Conservation (phyloP, 257 asterid genomes). For the Nicotiana knightiana region DNA sequence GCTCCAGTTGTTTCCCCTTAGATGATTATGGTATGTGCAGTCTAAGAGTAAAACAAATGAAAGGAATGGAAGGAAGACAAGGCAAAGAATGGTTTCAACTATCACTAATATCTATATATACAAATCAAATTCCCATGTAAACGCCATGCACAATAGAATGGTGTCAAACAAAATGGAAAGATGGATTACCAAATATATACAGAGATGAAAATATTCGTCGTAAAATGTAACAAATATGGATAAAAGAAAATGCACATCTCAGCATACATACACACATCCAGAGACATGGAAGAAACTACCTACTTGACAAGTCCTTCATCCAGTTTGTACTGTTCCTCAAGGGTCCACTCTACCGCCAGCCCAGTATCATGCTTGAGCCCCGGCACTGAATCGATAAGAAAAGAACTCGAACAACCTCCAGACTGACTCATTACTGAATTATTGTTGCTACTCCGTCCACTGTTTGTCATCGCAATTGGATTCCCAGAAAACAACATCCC, state of each 20-base stretch:
- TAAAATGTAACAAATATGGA: not conserved
- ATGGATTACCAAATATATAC: not conserved
- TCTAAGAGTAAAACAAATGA: too few species aligned
- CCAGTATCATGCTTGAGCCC: constrained; percentile 82
- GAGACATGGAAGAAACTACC: constrained; percentile 46
- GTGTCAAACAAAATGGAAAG: not conserved
- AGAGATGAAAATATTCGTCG: not conserved
- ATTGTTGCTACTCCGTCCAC: constrained; percentile 2
- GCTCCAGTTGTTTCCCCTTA: too few species aligned
- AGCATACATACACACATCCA: not conserved
- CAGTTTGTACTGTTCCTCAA: constrained; percentile 66
- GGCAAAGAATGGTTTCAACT: not conserved
- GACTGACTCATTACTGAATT: constrained; percentile 30
- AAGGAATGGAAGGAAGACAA: too few species aligned
- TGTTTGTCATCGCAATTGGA: constrained; percentile 8
- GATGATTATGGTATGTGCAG: too few species aligned
- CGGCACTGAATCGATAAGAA: constrained; percentile 52
- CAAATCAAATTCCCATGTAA: not conserved
- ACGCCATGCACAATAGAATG: not conserved
- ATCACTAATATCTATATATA: not conserved
- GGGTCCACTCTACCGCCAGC: constrained; percentile 78
- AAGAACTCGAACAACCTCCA: constrained; percentile 36
- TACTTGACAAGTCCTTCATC: constrained; percentile 88
- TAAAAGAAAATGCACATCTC: not conserved
- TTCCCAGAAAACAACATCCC: constrained; percentile 36